Evolutionary conservation across 768 basidiomycete species (phyloP).

Genomic region (Russula earlei): DNA sequence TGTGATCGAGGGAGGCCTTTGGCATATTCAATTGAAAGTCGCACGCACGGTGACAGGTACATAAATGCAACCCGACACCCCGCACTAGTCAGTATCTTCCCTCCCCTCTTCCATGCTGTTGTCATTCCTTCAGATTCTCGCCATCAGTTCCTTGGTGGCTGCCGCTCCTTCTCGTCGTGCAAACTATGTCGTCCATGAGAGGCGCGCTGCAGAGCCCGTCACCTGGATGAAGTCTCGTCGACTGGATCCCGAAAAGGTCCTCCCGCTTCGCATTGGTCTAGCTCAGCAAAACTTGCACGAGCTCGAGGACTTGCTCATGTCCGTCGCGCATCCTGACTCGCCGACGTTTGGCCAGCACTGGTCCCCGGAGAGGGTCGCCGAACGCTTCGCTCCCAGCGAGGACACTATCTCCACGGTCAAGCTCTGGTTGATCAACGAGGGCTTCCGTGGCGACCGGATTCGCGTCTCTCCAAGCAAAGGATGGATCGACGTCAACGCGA

Average conservation of each 20-base stretch:
- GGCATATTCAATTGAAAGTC: no score
- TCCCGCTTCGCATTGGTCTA: conserved; percentile 40
- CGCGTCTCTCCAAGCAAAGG: conserved; percentile 27
- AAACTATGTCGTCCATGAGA: conserved; percentile 31
- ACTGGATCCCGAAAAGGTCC: conserved; percentile 24
- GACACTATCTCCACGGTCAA: conserved; percentile 32
- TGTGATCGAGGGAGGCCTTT: no score
- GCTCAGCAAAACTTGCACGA: conserved; percentile 33
- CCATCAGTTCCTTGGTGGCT: conserved; percentile 18
- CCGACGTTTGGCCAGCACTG: conserved; percentile 39
- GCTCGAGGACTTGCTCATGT: conserved; percentile 34
- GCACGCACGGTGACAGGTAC: no score
- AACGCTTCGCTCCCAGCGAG: conserved; percentile 33
- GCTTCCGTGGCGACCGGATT: conserved; percentile 30
- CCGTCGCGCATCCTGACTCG: conserved; percentile 37
- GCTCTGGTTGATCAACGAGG: conserved; percentile 32
- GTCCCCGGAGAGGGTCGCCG: conserved; percentile 31
- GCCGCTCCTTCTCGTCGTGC: conserved; percentile 14
- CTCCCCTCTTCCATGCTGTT: no score
- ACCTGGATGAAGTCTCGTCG: conserved; percentile 29
- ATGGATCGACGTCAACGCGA: conserved; percentile 35
- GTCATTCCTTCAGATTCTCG: conserved; percentile 13
- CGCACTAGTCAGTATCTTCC: no score
- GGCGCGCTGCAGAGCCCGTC: conserved; percentile 27
- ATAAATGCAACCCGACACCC: no score